Conservation (phyloP, 768 basidiomycete genomes). For the Leccinum olivaceopallidum region DNA sequence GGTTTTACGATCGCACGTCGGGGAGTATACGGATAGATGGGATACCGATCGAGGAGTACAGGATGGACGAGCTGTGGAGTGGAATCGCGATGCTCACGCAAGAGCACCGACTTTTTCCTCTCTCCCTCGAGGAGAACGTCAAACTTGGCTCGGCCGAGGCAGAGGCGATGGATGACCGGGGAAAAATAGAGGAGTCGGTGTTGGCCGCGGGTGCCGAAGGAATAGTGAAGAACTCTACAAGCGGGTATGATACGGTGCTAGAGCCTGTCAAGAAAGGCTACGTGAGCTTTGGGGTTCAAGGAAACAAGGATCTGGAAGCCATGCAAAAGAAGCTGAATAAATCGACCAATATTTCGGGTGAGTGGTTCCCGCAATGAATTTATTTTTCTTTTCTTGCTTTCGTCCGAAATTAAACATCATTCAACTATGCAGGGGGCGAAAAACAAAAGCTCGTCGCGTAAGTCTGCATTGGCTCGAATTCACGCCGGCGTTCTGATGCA, state of each 20-base stretch:
- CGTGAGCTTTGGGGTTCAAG: constrained; percentile 28
- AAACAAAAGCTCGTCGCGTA: constrained; percentile 34
- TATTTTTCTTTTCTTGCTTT: too few relatives aligned
- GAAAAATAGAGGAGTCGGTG: constrained; percentile 12
- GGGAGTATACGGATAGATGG: constrained; percentile 44
- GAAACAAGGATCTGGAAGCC: constrained; percentile 12
- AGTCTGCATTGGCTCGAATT: background rate
- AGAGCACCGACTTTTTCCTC: constrained; percentile 37
- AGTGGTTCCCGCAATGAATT: background rate
- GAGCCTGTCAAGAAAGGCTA: constrained; percentile 31
- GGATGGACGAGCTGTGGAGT: constrained; percentile 33
- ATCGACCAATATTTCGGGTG: constrained; percentile 25
- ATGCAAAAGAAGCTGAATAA: constrained; percentile 24
- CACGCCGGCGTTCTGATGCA: background rate
- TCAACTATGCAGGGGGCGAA: constrained; percentile 26
- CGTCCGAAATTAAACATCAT: background rate
- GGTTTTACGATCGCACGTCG: constrained; percentile 32
- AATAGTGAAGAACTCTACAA: constrained; percentile 38
- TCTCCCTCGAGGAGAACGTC: constrained; percentile 43
- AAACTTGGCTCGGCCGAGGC: constrained; percentile 31
- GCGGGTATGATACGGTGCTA: constrained; percentile 40
- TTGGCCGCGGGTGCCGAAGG: constrained; percentile 40
- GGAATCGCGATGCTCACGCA: constrained; percentile 46
- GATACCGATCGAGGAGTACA: constrained; percentile 34
- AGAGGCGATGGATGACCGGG: background rate